A percentile compares a stretch with the other conserved stretches of the same genome.
These are phyloP conservation scores for Trichoderma endophyticum DNA, from an alignment of 2,329 filamentous ascomycete species.

Conservation along the genomic window DNA sequence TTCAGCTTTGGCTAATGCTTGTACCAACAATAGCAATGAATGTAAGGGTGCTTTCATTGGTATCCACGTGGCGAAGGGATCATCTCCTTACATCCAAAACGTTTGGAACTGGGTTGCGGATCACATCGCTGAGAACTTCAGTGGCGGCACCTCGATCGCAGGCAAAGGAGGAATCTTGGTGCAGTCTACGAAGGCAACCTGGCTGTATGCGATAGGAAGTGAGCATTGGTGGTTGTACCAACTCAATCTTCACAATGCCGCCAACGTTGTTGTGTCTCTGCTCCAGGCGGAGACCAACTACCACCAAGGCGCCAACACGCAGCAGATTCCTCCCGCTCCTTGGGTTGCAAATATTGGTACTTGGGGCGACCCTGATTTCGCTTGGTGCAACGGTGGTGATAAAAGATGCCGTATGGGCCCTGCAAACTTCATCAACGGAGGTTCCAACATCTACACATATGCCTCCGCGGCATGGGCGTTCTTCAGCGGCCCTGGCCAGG, in stretches of 20 bases:
- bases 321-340: conserved; percentile 36
- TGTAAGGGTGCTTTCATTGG: conserved; percentile 49
- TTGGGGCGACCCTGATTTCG: conserved; percentile 44
- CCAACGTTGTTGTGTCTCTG: conserved; percentile 49
- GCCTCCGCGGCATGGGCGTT: conserved; percentile 44
- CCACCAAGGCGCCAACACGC: conserved; percentile 33
- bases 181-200: conserved; percentile 47
- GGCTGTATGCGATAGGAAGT: conserved; percentile 46
- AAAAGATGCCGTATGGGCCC: conserved; percentile 42
- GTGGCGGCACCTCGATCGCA: conserved; percentile 45
- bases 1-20: conserved; percentile 38
- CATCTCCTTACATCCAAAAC: conserved; percentile 26
- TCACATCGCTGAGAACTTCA: conserved; percentile 47
- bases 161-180: conserved; percentile 48
- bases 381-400: conserved; percentile 36
- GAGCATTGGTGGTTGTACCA: conserved; percentile 60
- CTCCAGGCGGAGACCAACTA: conserved; percentile 54
- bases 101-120: conserved; percentile 44
- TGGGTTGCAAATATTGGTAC: conserved; percentile 36
- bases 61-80: conserved; percentile 44
- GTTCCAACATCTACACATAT: conserved; percentile 40
- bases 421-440: conserved; percentile 42
- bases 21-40: conserved; percentile 29
- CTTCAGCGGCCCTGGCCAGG: conserved; percentile 39
- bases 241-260: conserved; percentile 49